Base-by-base conservation (phyloP, 225 moss, liverwort and hornwort genomes). In the Climacium dendroides region DNA sequence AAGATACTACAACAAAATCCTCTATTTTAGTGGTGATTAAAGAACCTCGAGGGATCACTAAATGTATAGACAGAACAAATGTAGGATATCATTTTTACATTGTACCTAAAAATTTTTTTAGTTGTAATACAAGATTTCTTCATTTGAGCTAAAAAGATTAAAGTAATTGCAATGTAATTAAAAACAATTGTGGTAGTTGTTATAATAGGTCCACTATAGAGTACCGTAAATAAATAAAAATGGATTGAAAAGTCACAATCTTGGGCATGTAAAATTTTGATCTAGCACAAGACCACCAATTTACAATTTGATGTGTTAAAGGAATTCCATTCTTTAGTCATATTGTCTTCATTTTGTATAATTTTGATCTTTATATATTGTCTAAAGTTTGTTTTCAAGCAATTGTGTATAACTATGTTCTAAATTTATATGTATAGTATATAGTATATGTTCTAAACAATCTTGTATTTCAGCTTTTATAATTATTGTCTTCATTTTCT, bases 171-270 rank as follows among this genome's bases (percentile, higher is more conserved):
- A 71, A 2, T 2, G 3, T 71, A 28, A 8, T 43, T 43, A 13
- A 28, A 43, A n/a, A 66, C 7, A 37, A 37, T 67, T 67, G 2
- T n/a, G 2, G 13, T 67, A 23, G 7, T 17, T 43, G 8, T 10
- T 9, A 45, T 2, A 9, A 0, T 45, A 43, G 26, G 9, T 71
- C 9, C 8, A 26, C 39, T 26, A 13, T 9, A 15, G 3, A 26
- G 5, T 28, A 43, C 16, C 5, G 39, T 19, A 39, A 70, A 25
- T 70, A 15, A n/a, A 7, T 15, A 39, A 67, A 25, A 8, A 25
- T 69, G 4, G 1, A 1, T 0, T 11, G 3, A 41, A 5, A 41
- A 8, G 8, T 6, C 15, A 4, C 1, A 1, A 26, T 71, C 3
- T 71, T 15, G 5, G 15, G 4, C 0, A 9, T 3, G 0, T 43